Base-by-base conservation (phyloP, 208 protist genomes). In the Leishmania arabica region DNA sequence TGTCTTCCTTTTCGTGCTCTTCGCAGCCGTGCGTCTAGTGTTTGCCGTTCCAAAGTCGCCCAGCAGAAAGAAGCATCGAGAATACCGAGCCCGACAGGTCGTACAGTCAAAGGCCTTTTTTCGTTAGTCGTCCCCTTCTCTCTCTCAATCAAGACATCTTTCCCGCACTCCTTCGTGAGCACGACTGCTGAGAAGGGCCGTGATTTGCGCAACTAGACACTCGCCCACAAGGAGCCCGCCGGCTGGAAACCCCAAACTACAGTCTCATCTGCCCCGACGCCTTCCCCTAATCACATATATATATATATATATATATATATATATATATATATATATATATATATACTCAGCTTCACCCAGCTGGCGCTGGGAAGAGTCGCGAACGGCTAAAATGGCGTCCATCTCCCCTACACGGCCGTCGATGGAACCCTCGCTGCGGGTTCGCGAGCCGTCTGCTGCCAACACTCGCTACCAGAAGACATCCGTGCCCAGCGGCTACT, bases 381-480 rank as follows among this genome's bases (percentile, higher is more conserved):
- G 66, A 19, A 17, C 24, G 21, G 8, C 31, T 49, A 11, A 72
- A 11, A 77, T 85, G 77, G 24, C 58, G 2, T 75, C 77, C 8
- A n/a, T 62, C 8, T 79, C 82, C 37, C 58, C 77, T 15, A 47
- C 60, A 7, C 60, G 31, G 17, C 21, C 13, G 27, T 42, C 71
- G 31, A 49, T 76, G 27, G 60, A 70, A 34, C 77, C 76, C 13
- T 70, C 70, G 2, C 77, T 84, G 47, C 81, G 76, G 47, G 42
- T 84, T 15, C 76, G 81, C 4, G 81, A 76, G 13, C 34, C 73
- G 15, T 77, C 73, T 13, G 34, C 64, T 54, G 73, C 54, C 53
- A 77, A 77, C 73, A n/a, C 53, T 37, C 37, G 21, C 37, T 21
- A 34, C 24, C 4, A 54, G 73, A 77, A 56, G 31, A 24, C 54